Conservation (phyloP, 2,329 filamentous ascomycete genomes). For the Kalaharituber pfeilii region DNA sequence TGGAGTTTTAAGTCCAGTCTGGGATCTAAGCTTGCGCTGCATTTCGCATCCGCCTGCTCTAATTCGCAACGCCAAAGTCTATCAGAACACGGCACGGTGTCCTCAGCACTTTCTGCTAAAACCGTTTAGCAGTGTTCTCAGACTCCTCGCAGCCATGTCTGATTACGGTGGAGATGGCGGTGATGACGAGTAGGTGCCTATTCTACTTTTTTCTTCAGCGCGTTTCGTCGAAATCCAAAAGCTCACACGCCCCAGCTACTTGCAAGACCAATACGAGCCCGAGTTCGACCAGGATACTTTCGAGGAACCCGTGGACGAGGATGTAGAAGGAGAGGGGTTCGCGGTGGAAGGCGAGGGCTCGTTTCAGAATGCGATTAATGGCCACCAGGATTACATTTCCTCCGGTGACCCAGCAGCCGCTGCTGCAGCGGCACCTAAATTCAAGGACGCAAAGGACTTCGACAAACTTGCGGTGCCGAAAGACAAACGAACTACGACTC, state of each 20-base stretch:
- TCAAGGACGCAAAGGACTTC: conserved; percentile 35
- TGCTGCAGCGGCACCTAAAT: conserved; percentile 25
- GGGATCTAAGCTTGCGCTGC: too few species aligned
- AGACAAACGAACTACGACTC: conserved; percentile 76
- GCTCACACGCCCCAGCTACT: conserved; percentile 26
- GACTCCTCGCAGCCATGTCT: conserved; percentile 48
- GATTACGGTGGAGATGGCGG: conserved; percentile 53
- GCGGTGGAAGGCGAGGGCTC: conserved; percentile 6
- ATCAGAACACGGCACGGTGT: too few species aligned
- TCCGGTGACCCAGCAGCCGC: conserved; percentile 45
- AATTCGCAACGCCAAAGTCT: too few species aligned
- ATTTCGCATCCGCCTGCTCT: too few species aligned
- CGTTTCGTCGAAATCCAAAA: conserved; percentile 9
- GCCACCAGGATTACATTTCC: conserved; percentile 33
- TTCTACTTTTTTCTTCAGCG: conserved; percentile 10
- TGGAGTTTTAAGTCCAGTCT: too few species aligned
- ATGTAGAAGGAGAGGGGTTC: conserved; percentile 41
- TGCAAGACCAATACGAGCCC: conserved; percentile 47
- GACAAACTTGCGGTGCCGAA: conserved; percentile 73
- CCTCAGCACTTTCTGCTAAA: too few species aligned
- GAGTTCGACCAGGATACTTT: conserved; percentile 50
- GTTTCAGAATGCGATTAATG: conserved; percentile 21
- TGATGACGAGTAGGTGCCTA: conserved; percentile 30
- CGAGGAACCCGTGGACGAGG: conserved; percentile 36
- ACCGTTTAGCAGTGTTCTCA: too few species aligned